These are phyloP conservation scores for Nelumbo lutea DNA, from an alignment of 164 flowering plant species.

Conservation along the genomic window DNA sequence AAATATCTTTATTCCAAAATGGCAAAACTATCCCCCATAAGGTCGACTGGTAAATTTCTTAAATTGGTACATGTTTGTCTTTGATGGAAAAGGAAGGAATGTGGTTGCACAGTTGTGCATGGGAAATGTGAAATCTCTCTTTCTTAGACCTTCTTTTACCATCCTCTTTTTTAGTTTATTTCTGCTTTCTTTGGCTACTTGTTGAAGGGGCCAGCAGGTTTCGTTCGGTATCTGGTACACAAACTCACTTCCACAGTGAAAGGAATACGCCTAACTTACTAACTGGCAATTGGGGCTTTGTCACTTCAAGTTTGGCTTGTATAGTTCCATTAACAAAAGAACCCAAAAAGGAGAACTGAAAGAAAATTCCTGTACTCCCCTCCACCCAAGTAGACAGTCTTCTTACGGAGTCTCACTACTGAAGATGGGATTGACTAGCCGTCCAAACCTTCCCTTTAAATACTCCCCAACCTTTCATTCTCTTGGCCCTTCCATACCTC, in stretches of 20 bases:
- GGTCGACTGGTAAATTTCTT: conserved; percentile 1
- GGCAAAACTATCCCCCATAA: not conserved
- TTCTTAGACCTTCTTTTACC: conserved; percentile 3
- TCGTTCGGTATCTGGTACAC: too few species aligned
- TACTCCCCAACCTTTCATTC: conserved; percentile 32
- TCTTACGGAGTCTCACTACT: conserved; percentile 32
- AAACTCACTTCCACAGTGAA: too few species aligned
- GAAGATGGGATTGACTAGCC: conserved; percentile 37
- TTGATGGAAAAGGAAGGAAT: conserved; percentile 13
- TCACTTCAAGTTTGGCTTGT: not conserved
- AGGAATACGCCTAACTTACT: too few species aligned
- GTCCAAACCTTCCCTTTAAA: conserved; percentile 50
- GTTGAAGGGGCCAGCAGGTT: too few species aligned
- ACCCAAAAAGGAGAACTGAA: conserved; percentile 9
- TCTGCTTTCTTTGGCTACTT: too few species aligned
- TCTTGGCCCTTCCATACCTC: conserved; percentile 28
- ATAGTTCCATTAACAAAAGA: conserved; percentile 11
- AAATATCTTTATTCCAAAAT: conserved; percentile 1
- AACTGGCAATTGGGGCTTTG: too few species aligned
- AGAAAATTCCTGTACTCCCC: conserved; percentile 4
- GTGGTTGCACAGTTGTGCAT: conserved; percentile 4
- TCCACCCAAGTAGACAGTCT: conserved; percentile 30
- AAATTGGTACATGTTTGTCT: conserved; percentile 3
- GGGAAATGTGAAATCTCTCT: conserved; percentile 1
- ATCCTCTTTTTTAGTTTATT: not conserved